Evolutionary conservation across 768 basidiomycete species (phyloP), one percentile per base, ranked within the genome.

Genomic region (Sarcomyxa edulis): DNA sequence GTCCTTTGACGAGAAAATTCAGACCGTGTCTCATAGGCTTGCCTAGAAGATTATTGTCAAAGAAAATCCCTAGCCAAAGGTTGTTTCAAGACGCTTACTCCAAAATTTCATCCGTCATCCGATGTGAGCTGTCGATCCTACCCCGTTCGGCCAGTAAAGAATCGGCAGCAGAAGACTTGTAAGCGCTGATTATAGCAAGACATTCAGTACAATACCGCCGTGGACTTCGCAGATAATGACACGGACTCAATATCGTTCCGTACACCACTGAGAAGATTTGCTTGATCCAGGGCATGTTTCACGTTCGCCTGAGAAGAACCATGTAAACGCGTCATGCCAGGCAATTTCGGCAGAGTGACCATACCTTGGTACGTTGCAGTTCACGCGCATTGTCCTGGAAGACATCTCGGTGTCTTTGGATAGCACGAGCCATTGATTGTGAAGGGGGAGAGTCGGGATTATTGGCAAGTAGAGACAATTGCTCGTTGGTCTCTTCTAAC

Each of bases 21-120:
- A 15, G 89, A 78, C 21, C 96, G 82, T 3, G 95, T 97, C 54
- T 92, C 96, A 54, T 97, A 94, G 20, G 95, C 96, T 78, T 98
- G 96, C 30, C 93, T 97, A 37, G 25, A 20, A 30, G 21, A 20
- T 32, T 24, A 26, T 38, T 21, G 18, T 39, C 35, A 29, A 19
- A 36, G 38, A 40, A 35, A 15, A 38, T n/a, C n/a, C n/a, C n/a
- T n/a, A n/a, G n/a, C n/a, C 29, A 16, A 18, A 26, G 29, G 29
- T 22, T 15, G 33, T 7, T 31, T 7, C 24, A 15, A 23, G 33
- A 38, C 7, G 19, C 86, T 42, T 53, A 95, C 93, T 85, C 77
- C 18, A 99, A 69, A 23, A 94, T 72, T 28, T 86, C 85, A 54
- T 98, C 95, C 14, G 90, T 86, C 94, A 98, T 97, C 41, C 78